Percentiles rank a stretch among this genome's conserved stretches.
These are phyloP conservation scores for Chytridium lagenaria DNA, from an alignment of 371 early-diverging fungal genomes.

Conservation along the genomic window DNA sequence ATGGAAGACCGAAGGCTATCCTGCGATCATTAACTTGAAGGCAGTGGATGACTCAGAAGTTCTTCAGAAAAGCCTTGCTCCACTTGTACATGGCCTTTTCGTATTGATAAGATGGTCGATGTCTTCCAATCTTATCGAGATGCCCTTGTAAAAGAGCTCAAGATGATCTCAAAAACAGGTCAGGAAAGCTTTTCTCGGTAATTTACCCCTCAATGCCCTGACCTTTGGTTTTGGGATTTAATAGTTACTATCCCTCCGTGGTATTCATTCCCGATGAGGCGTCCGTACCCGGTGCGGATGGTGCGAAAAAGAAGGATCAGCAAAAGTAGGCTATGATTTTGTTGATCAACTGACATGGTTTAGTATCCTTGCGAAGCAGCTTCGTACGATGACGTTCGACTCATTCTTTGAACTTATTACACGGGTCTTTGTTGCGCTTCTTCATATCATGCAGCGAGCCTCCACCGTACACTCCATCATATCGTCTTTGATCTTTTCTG, in stretches of 20 bases:
- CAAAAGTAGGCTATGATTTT: slow-evolving; percentile 44
- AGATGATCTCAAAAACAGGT: slow-evolving; percentile 76
- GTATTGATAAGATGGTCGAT: slow-evolving; percentile 68
- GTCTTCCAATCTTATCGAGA: slow-evolving; percentile 79
- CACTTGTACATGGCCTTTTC: slow-evolving; percentile 77
- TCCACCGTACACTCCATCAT: slow-evolving; percentile 68
- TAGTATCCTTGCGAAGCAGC: slow-evolving; percentile 49
- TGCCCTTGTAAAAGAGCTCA: slow-evolving; percentile 72
- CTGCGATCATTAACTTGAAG: background rate
- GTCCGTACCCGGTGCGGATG: slow-evolving; percentile 26
- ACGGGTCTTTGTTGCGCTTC: slow-evolving; percentile 70
- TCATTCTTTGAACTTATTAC: slow-evolving; percentile 78
- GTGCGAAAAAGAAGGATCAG: slow-evolving; percentile 50
- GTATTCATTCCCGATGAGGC: slow-evolving; percentile 53
- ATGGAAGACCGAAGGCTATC: slow-evolving; percentile 10
- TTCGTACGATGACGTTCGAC: slow-evolving; percentile 76
- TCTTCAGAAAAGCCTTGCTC: slow-evolving; percentile 64
- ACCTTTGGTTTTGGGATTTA: background rate
- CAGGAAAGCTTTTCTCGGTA: slow-evolving; percentile 31
- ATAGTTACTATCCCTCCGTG: slow-evolving; percentile 33
- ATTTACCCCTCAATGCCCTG: background rate
- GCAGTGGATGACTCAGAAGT: slow-evolving; percentile 46
- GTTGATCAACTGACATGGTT: background rate
- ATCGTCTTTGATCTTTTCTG: slow-evolving; percentile 56
- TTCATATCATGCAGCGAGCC: slow-evolving; percentile 64